Percentiles rank a stretch among this genome's conserved stretches.
Evolutionary conservation across 75 land plant species (phyloP).

Genomic region (Ceratopteris richardii): DNA sequence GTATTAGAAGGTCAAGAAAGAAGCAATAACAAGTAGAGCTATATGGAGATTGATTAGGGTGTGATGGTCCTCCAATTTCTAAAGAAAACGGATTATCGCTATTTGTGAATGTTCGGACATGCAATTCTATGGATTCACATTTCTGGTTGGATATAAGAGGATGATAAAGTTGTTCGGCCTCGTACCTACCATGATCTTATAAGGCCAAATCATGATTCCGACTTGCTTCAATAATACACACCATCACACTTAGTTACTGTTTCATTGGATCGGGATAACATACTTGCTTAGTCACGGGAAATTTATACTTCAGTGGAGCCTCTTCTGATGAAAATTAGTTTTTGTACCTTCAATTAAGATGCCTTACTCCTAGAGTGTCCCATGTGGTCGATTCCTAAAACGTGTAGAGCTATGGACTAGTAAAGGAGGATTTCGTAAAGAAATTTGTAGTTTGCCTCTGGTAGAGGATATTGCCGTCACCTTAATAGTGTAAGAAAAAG

Average conservation of each 20-base stretch:
- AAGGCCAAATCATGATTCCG: constrained; percentile 85
- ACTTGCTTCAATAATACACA: constrained; percentile 87
- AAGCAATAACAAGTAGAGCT: too few species aligned
- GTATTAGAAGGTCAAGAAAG: too few species aligned
- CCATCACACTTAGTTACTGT: constrained; percentile 65
- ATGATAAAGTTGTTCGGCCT: constrained; percentile 61
- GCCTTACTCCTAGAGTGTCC: constrained; percentile 85
- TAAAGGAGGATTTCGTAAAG: constrained; percentile 71
- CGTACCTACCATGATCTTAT: constrained; percentile 88
- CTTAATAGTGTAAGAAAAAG: constrained; percentile 83
- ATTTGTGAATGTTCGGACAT: too few species aligned
- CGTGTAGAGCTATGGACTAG: constrained; percentile 74
- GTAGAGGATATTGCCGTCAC: constrained; percentile 94
- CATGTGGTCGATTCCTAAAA: constrained; percentile 94
- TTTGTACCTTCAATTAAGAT: constrained; percentile 60
- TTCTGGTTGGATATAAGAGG: too few species aligned
- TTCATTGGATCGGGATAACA: constrained; percentile 58
- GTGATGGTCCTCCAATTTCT: too few species aligned
- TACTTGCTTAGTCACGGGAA: constrained; percentile 65
- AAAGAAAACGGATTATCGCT: too few species aligned
- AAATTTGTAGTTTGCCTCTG: constrained; percentile 83
- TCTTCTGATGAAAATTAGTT: constrained; percentile 87
- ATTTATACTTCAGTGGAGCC: constrained; percentile 82
- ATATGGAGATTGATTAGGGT: too few species aligned
- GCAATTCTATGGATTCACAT: too few species aligned